These are phyloP conservation scores for Peronospora tabacina DNA, from an alignment of 352 stramenopile species.

Conservation along the genomic window DNA sequence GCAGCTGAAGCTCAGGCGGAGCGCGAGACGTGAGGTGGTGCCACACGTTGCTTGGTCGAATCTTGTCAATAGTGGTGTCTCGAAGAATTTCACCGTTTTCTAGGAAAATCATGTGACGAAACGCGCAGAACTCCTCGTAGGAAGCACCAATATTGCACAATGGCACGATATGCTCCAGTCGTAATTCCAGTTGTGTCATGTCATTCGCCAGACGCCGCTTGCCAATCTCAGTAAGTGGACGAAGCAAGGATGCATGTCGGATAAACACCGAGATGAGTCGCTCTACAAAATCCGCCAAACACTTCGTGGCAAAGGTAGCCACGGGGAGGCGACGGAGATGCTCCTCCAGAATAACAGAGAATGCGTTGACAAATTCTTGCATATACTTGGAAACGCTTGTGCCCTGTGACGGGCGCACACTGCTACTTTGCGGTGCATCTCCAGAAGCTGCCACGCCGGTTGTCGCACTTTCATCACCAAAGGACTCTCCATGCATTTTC, in stretches of 20 bases:
- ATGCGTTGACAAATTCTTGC: constrained; percentile 58
- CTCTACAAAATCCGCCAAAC: constrained; percentile 58
- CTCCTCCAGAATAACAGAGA: constrained; percentile 62
- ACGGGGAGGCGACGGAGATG: constrained; percentile 60
- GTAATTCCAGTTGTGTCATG: constrained; percentile 76
- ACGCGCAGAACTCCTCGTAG: constrained; percentile 75
- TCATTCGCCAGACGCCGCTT: constrained; percentile 79
- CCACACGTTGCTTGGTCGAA: constrained; percentile 81
- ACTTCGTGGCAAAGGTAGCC: constrained; percentile 40
- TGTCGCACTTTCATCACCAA: constrained; percentile 37
- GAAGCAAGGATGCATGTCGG: constrained; percentile 61
- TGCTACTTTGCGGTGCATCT: constrained; percentile 15
- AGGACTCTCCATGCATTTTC: constrained; percentile 84
- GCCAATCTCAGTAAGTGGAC: constrained; percentile 62
- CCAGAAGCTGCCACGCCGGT: constrained; percentile 4
- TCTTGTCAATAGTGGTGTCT: constrained; percentile 69
- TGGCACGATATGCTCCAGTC: constrained; percentile 50
- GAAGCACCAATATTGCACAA: constrained; percentile 45
- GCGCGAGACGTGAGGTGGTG: constrained; percentile 71
- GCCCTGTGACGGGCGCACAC: constrained; percentile 15
- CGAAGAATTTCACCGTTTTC: constrained; percentile 52
- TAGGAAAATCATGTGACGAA: constrained; percentile 80
- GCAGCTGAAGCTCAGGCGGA: constrained; percentile 61
- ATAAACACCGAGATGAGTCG: constrained; percentile 74
- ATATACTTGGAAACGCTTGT: constrained; percentile 68